Evolutionary conservation across 805 yeast species (phyloP), one percentile per base, ranked within the genome.

Genomic region (Candida morakotiae): DNA sequence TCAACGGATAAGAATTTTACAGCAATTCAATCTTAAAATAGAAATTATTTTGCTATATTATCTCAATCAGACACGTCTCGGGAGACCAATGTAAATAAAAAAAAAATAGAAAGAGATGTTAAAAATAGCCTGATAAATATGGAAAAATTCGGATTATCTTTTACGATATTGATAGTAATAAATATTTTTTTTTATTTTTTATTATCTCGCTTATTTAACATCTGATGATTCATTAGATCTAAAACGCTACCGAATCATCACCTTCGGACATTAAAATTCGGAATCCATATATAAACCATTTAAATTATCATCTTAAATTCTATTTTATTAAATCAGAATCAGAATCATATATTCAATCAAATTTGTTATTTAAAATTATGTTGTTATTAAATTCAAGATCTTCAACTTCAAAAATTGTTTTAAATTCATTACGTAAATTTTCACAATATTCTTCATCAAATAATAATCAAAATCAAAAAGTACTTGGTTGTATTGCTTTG

Each of bases 401-500:
- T 21, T 4, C 37, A 16, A 18, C 28, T 21, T 4, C 37, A 16
- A 18, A 10, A 25, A 5, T 11, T 3, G 10, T 34, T 10, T 5
- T 20, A 9, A 33, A 18, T 17, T 24, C 31, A 14, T 14, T 27
- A 8, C 38, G 38, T 21, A 25, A 15, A 28, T 34, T 34, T 11
- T 34, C 38, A 10, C 31, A 28, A 16, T 18, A 15, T 34, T 13
- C 31, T 3, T 27, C 13, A 5, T 27, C 22, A 15, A 15, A 18
- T 16, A 34, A 26, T 17, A 22, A 21, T 8, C 27, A 27, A 11
- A 29, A n/a, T n/a, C 40, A 27, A 26, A 40, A 34, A 27, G 40
- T 36, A 10, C 11, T 40, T 4, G 43, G 37, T 13, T 35, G 40
- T 26, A 29, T 32, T 25, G 40, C 38, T 11, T 21, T 28, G 25